Base-by-base conservation (phyloP, 148 eudicot genomes). In the Vaccinium darrowii region DNA sequence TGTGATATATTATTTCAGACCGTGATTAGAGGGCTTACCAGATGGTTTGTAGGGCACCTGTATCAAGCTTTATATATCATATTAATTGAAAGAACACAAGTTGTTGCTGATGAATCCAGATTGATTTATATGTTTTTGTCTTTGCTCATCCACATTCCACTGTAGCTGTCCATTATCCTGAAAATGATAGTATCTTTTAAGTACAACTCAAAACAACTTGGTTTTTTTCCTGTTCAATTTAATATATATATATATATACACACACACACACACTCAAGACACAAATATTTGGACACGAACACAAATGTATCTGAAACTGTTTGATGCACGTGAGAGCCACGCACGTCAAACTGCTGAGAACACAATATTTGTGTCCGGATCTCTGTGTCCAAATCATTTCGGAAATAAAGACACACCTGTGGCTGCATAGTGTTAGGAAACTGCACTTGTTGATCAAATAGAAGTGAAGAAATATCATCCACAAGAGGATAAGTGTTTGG, bases 61-160 rank as follows among this genome's bases (percentile, higher is more conserved):
- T 69, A 18, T 52, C 21, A 16, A 58, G 50, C 80, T 79, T 79
- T 81, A 30, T 33, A 78, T 39, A 49, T 78, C 33, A 79, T 50
- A 65, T 77, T 84, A 86, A 81, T 88, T 62, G 53, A 81, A 89
- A 60, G 84, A 83, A 87, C 77, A 76, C 87, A 87, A 85, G 86
- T 78, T 86, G 86, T 81, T 85, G 86, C 27, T 78, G n/a, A n/a
- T 8, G 87, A 67, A 71, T 18, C 58, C 90, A 76, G 88, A 47
- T n/a, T 79, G 90, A 86, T 84, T 78, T 19, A 83, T 78, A 54
- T 39, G 69, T 81, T 85, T 85, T 78, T 90, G 90, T 88, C 88
- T 86, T 63, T 84, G 92, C 4, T 83, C 90, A 75, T 83, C 89
- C 72, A 83, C 69, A 76, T 83, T 88, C 90, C 87, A 90, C 39